Evolutionary conservation across 257 asterid genomes (phyloP), one percentile per base, ranked within the genome.

Genomic region (Solanum boliviense): DNA sequence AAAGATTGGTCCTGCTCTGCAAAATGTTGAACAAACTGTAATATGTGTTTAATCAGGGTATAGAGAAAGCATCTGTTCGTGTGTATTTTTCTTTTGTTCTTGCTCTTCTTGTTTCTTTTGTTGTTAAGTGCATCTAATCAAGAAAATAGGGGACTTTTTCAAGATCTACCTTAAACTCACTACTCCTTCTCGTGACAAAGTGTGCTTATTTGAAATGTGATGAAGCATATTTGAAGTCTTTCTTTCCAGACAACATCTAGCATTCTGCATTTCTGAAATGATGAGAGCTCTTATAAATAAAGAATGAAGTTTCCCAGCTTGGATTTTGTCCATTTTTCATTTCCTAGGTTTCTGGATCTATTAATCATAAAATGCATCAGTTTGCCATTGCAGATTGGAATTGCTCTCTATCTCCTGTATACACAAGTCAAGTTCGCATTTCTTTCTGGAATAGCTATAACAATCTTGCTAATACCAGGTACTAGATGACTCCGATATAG

Each of bases 371-470:
- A 60, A 88, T 84, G 83, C 85, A 65, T 91, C 98, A 97, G 99
- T 93, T 92, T 97, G 98, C 99, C 99, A 4, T 94, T 95, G 88
- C 99, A 97, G 93, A 97, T 97, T 78, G 99, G 99, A 91, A 78
- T 95, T 44, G 98, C 99, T 84, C 94, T 97, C 10, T 97, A 89
- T 93, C 95, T 95, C 88, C 95, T 97, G 85, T 97, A 97, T 87
- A 89, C 32, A 79, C 99, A 97, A 93, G 99, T 95, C 92, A 93
- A 94, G 90, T 96, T 97, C 90, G 99, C 99, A 34, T 97, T 95
- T 90, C 87, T 97, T 81, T 92, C 99, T 89, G 99, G 99, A 89
- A 34, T 95, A 70, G 95, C 98, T 73, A 95, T 97, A 86, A 97
- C 96, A 86, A 89, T 97, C 89, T 88, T 97, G 93, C 93, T 97